Conservation (phyloP, 345 rosid species). For the Rhodomyrtus tomentosa region DNA sequence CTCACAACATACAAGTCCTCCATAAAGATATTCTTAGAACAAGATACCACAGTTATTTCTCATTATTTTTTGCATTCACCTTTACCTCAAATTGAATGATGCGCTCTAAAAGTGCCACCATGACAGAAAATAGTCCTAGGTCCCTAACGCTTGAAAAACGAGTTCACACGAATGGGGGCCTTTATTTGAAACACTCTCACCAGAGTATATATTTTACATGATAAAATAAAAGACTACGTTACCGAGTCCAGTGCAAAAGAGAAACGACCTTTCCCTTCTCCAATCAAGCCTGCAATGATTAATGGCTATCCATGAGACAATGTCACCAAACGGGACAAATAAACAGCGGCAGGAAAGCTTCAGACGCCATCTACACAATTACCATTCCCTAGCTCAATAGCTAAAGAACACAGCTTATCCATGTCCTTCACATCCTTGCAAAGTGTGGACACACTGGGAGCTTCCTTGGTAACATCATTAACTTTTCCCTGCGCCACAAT, state of each 20-base stretch:
- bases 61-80: not conserved
- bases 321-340: not conserved
- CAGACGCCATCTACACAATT: not conserved
- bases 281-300: constrained; percentile 46
- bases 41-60: not conserved
- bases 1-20: not conserved
- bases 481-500: constrained; percentile 9
- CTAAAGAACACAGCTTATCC: constrained; percentile 37
- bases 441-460: constrained; percentile 13
- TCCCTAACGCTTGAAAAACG: not conserved
- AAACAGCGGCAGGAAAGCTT: not conserved
- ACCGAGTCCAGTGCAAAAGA: constrained; percentile 80
- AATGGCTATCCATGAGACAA: constrained; percentile 1
- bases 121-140: not conserved
- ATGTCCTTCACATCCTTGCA: constrained; percentile 51
- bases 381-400: constrained; percentile 74
- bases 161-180: not conserved
- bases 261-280: constrained; percentile 49
- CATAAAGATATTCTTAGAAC: not conserved
- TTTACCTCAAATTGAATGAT: not conserved
- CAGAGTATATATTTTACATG: not conserved
- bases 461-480: constrained; percentile 9
- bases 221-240: not conserved
- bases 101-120: not conserved
- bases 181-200: not conserved